Conservation (phyloP, 2,329 filamentous ascomycete genomes). For the Aurifilum marmelostoma region DNA sequence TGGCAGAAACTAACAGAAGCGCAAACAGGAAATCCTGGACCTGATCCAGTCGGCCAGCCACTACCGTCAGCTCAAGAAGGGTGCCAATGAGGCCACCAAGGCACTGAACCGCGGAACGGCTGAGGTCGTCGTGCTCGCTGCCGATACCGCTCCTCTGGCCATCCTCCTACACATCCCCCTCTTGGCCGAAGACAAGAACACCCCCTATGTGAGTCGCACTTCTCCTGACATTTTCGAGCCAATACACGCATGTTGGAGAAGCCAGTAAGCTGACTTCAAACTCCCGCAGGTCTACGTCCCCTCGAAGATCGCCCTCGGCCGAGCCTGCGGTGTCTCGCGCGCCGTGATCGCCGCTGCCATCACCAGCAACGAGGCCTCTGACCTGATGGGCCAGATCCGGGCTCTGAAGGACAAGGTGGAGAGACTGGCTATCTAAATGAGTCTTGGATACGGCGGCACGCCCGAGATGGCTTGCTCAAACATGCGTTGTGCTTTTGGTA, state of each 20-base stretch:
- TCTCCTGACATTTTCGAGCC: neutral
- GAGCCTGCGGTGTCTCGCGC: conserved; percentile 86
- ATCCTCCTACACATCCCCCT: conserved; percentile 90
- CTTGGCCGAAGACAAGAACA: conserved; percentile 79
- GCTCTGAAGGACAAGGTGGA: conserved; percentile 94
- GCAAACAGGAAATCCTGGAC: conserved; percentile 78
- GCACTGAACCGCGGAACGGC: conserved; percentile 87
- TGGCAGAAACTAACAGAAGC: conserved; percentile 2
- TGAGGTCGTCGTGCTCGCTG: conserved; percentile 87
- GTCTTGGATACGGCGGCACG: neutral
- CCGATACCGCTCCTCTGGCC: conserved; percentile 83
- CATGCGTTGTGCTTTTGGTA: neutral
- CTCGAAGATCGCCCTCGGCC: conserved; percentile 81
- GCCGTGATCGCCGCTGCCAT: conserved; percentile 87
- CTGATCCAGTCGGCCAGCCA: conserved; percentile 73
- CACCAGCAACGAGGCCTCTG: conserved; percentile 88
- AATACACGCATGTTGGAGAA: too few species aligned
- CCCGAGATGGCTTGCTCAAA: neutral
- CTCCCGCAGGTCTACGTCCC: conserved; percentile 68
- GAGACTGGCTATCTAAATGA: conserved; percentile 82
- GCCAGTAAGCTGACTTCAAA: conserved; percentile 3
- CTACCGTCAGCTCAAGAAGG: conserved; percentile 83
- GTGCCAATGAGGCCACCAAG: conserved; percentile 85
- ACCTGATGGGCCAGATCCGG: conserved; percentile 85
- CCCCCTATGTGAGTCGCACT: conserved; percentile 22